phyloP scores from a whole-genome alignment of 345 rosid genomes.

The Citrus medica region DNA sequence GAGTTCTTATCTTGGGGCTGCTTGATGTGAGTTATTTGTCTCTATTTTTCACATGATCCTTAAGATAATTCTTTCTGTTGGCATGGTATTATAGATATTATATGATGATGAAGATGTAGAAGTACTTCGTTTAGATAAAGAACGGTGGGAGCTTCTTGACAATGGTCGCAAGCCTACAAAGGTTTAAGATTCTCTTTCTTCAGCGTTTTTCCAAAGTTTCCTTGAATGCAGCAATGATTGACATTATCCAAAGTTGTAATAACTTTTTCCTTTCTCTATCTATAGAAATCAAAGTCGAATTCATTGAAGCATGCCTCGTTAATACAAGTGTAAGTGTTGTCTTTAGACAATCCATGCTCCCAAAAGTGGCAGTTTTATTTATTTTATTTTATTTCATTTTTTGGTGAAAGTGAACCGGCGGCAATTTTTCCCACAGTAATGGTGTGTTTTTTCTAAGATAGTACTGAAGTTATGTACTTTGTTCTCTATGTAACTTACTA shows the following conservation, averaged over 20 bases:
- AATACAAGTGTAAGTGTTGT: slow-evolving; percentile 48
- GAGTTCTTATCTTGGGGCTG: slow-evolving; percentile 6
- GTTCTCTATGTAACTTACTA: neutral
- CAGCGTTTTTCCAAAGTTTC: slow-evolving; percentile 10
- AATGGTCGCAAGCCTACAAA: slow-evolving; percentile 53
- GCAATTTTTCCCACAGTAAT: neutral
- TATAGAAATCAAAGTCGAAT: slow-evolving; percentile 62
- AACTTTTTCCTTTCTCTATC: slow-evolving; percentile 12
- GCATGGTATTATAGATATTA: slow-evolving; percentile 48
- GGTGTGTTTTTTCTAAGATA: neutral
- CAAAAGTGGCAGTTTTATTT: neutral
- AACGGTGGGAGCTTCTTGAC: slow-evolving; percentile 85
- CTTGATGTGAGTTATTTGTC: neutral
- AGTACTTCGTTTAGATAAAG: slow-evolving; percentile 79
- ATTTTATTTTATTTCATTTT: neutral
- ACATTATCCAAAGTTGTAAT: slow-evolving; percentile 11
- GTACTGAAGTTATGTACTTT: slow-evolving; percentile 2
- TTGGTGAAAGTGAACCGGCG: neutral
- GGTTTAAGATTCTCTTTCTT: slow-evolving; percentile 37
- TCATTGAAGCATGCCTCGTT: slow-evolving; percentile 37
- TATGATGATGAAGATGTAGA: slow-evolving; percentile 97
- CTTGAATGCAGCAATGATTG: slow-evolving; percentile 1
- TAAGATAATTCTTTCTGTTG: slow-evolving; percentile 2
- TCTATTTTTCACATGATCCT: neutral
- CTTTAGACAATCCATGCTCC: neutral